Evolutionary conservation across 345 rosid species (phyloP).

Genomic region (Psidium friedrichsthalianum): DNA sequence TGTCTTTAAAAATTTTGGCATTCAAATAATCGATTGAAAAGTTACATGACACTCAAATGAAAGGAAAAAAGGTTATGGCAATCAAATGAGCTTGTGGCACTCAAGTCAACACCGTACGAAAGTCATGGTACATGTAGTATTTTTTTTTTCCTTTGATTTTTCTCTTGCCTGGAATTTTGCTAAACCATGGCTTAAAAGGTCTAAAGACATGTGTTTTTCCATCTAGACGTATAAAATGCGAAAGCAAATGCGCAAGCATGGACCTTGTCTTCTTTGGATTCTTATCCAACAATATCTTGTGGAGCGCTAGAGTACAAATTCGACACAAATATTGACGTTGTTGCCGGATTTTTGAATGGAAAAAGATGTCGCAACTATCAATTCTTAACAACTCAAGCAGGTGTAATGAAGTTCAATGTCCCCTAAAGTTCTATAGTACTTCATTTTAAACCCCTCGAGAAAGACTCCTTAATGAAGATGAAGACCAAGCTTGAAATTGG

Average conservation of each 20-base stretch:
- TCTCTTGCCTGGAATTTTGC: background rate
- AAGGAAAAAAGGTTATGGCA: no score
- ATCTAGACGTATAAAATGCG: background rate
- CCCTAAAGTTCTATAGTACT: background rate
- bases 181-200: background rate
- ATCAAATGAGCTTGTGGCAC: no score
- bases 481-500: background rate
- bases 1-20: no score
- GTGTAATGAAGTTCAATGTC: background rate
- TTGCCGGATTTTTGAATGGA: background rate
- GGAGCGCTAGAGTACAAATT: background rate
- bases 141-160: background rate
- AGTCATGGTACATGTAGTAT: no score
- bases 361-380: background rate
- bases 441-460: background rate
- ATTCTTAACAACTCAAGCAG: background rate
- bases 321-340: background rate
- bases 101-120: no score
- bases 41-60: no score
- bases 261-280: background rate
- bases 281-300: background rate
- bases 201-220: background rate
- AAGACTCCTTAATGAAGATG: background rate
- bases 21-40: no score
- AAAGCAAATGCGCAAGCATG: background rate